These are phyloP conservation scores for Lentinus polychrous DNA, from an alignment of 1,284 basidiomycete genomes.

Conservation along the genomic window DNA sequence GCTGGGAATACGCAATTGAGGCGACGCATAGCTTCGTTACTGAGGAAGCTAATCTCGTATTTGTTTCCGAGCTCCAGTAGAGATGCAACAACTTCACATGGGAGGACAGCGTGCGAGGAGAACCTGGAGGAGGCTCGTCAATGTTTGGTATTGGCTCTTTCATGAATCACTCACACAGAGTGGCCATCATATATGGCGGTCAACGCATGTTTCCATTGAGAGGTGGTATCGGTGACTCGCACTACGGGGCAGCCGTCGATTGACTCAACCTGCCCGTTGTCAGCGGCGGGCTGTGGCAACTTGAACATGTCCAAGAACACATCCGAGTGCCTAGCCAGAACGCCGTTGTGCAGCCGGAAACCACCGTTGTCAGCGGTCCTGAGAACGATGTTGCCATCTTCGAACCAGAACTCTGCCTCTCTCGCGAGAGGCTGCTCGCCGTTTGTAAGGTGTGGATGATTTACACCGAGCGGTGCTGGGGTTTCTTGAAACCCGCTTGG, in stretches of 20 bases:
- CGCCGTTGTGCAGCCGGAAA: background rate
- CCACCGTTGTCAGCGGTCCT: too few species aligned
- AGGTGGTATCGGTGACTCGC: constrained; percentile 3
- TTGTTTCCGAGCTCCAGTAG: background rate
- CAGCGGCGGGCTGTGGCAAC: constrained; percentile 4
- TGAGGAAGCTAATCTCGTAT: background rate
- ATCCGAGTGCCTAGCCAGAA: constrained; percentile 2
- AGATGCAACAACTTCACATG: background rate
- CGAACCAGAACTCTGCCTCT: too few species aligned
- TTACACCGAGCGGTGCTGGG: too few species aligned
- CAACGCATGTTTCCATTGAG: background rate
- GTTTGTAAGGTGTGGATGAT: too few species aligned
- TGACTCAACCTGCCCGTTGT: background rate
- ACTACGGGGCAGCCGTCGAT: constrained; percentile 9
- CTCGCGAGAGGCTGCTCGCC: too few species aligned
- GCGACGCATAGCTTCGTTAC: background rate
- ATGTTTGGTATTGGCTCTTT: background rate
- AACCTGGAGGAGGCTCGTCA: background rate
- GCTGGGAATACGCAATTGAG: background rate
- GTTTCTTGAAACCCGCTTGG: too few species aligned
- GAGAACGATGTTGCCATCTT: too few species aligned
- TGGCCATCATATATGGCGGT: background rate
- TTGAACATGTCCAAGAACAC: constrained; percentile 9
- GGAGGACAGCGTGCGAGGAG: background rate
- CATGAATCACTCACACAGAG: background rate